Base-by-base conservation (phyloP, 495 filamentous ascomycete genomes). In the Hamigera avellanea region DNA sequence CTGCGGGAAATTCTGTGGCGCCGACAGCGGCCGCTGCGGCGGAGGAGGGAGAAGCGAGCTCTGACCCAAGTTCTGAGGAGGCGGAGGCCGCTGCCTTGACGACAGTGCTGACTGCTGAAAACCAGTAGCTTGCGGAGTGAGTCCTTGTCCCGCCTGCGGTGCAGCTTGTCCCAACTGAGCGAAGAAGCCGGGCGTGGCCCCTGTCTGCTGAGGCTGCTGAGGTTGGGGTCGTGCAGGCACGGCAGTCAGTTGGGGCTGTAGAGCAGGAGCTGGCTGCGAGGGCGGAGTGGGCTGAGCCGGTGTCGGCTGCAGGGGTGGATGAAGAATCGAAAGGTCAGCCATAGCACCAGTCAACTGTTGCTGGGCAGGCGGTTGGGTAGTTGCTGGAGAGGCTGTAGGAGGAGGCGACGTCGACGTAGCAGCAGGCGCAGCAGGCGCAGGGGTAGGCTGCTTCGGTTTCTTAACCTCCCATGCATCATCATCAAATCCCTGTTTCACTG, bases 401-500 rank as follows among this genome's bases (percentile, higher is more conserved):
- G 55, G 37, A 45, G 59, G 35, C 34, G 62, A 34, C 38, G 59
- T 42, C 7, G 58, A 28, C 19, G 53, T 41, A 23, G 50, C 35
- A 19, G 56, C 33, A 30, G 57, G 31, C 38, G 67, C 25, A 15
- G 49, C 33, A 6, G 56, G 30, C 49, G 43, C 39, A 13, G 57
- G 26, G 33, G 56, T 42, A 2, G 64, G 53, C 43, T 78, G 73
- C 54, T 78, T 84, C n/a, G 83, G 70, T n/a, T 87, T 84, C 64
- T 95, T 95, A 7, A 91, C 79, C 50, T 88, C 84, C 91, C 91
- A 99, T 18, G 93, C 93, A 66, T 95, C 85, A 49, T 98, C 93
- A 28, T 99, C 91, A 43, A 99, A 96, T 14, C 86, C 86, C 33
- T 66, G 59, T 14, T 57, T 33, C 19, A 57, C 55, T 14, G 77